Percentiles rank a stretch among this genome's conserved stretches.
Conservation (phyloP, 345 rosid species). For the Salix exigua region DNA sequence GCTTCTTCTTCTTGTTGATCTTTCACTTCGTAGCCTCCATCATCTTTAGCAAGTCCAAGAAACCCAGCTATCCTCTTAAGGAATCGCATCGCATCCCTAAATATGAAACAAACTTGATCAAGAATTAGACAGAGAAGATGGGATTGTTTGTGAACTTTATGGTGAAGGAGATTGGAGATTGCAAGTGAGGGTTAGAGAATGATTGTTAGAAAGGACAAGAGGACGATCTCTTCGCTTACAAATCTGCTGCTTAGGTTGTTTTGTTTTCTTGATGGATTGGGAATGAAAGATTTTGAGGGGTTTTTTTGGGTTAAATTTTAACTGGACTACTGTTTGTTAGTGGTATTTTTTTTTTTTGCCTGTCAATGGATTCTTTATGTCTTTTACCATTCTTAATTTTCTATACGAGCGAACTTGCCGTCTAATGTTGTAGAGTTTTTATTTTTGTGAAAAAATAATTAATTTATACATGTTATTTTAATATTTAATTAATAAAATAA, state of each 20-base stretch:
- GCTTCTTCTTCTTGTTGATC: conserved; percentile 37
- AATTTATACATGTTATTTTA: too few relatives aligned
- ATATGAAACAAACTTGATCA: not conserved
- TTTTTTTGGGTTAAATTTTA: too few relatives aligned
- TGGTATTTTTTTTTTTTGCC: too few relatives aligned
- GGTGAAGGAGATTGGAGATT: not conserved
- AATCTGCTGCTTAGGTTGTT: not conserved
- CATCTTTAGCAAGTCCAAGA: conserved; percentile 67
- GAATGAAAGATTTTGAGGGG: not conserved
- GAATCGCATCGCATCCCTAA: conserved; percentile 58
- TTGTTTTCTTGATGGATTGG: not conserved
- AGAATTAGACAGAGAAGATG: not conserved
- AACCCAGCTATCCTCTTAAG: conserved; percentile 77
- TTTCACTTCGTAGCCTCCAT: conserved; percentile 41
- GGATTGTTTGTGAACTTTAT: not conserved
- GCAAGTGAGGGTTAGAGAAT: not conserved
- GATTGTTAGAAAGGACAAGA: not conserved
- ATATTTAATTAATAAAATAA: too few relatives aligned
- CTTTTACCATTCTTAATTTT: too few relatives aligned
- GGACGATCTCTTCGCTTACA: not conserved
- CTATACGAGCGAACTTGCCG: too few relatives aligned
- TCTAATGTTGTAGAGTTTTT: too few relatives aligned
- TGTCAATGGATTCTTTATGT: too few relatives aligned
- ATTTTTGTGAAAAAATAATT: too few relatives aligned
- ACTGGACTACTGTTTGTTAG: too few relatives aligned